Evolutionary conservation across 257 asterid species (phyloP), one percentile per base, ranked within the genome.

Genomic region (Jasminum sambac): DNA sequence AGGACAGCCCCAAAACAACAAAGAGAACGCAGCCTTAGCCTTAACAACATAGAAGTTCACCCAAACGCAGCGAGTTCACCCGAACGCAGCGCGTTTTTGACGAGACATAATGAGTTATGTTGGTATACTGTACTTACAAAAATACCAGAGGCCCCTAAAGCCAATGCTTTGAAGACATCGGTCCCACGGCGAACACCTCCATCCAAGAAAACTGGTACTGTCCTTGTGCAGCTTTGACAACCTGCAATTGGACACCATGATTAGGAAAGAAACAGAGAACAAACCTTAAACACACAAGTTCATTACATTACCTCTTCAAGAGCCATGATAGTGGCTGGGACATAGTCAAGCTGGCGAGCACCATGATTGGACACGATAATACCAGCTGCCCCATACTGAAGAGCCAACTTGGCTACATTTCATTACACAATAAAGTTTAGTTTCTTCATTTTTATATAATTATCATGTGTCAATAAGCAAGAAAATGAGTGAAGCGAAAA

Each of bases 161-260:
- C 98, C 87, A 93, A 75, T 21, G 97, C 98, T 83, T 93, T 93
- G 83, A 90, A 93, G 69, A 93, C 98, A 65, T 93, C 98, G 16
- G 97, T 93, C 42, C 98, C 98, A 66, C 97, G 95, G 8, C 98
- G 86, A 50, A 93, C 92, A 10, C 98, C 98, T 72, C 98, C 98
- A 69, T 93, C 98, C 85, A 93, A 73, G 89, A 93, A 93, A 11
- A 93, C 97, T 2, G 98, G 98, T 19, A 93, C 38, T 90, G 89
- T 57, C 98, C 98, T 80, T 89, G 96, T 66, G 96, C 95, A 66
- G 87, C 97, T 86, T 86, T 90, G 76, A 93, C 98, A 25, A 93
- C 98, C 98, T 92, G 78, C 74, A 58, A 66, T 36, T 58, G 65
- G 44, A 37, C 30, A 50, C 25, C 12, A 17, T 17, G 59, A 50